Conservation (phyloP, 768 basidiomycete species). For the Inosperma sp. region DNA sequence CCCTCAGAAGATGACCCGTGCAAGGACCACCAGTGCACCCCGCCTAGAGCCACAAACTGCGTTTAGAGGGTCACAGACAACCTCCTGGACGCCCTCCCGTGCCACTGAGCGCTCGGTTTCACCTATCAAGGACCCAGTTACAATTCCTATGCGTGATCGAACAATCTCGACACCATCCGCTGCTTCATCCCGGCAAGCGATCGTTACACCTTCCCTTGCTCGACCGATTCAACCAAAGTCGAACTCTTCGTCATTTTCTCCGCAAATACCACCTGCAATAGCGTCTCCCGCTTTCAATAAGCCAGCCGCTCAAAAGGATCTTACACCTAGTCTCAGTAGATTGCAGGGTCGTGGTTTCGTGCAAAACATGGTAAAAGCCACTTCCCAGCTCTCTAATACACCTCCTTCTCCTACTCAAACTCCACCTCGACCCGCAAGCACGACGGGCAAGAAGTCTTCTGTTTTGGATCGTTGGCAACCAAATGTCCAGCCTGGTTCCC, state of each 20-base stretch:
- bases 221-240: constrained; percentile 50
- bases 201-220: constrained; percentile 41
- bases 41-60: constrained; percentile 17
- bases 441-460: constrained; percentile 39
- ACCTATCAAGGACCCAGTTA: constrained; percentile 14
- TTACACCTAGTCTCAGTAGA: constrained; percentile 76
- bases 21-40: constrained; percentile 51
- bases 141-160: constrained; percentile 19
- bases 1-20: constrained; percentile 39
- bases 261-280: constrained; percentile 40
- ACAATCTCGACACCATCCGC: constrained; percentile 18
- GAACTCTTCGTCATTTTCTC: constrained; percentile 39
- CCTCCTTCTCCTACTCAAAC: constrained; percentile 31
- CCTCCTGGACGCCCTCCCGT: constrained; percentile 15
- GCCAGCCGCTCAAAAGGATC: constrained; percentile 55
- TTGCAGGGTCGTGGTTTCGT: constrained; percentile 85
- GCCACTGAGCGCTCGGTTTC: constrained; percentile 13
- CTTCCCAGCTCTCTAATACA: constrained; percentile 46
- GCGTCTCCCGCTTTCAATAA: constrained; percentile 60
- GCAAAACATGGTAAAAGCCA: constrained; percentile 74
- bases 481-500: constrained; percentile 34
- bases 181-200: constrained; percentile 17
- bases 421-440: constrained; percentile 29
- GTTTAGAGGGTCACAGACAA: constrained; percentile 17
- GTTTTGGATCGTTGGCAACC: constrained; percentile 75